phyloP scores from a whole-genome alignment of 495 filamentous ascomycete genomes.

The Thermochaetoides thermophila region DNA sequence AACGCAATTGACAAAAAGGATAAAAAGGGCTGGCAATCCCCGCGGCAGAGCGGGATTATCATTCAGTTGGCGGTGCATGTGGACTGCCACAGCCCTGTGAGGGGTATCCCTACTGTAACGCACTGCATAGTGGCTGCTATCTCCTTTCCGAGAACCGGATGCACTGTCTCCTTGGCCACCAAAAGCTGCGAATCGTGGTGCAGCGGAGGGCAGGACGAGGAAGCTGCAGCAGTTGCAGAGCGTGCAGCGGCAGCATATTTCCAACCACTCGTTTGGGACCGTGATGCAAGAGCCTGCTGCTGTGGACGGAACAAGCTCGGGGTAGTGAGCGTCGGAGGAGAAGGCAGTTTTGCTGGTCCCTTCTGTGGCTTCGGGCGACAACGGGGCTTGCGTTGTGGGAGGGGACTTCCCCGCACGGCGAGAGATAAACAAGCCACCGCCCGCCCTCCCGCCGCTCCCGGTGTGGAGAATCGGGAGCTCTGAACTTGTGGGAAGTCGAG shows the following conservation, averaged over 20 bases:
- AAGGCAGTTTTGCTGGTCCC: too few relatives aligned
- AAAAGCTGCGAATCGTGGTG: background rate
- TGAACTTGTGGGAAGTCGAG: too few relatives aligned
- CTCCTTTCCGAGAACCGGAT: conserved; percentile 6
- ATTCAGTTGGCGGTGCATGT: background rate
- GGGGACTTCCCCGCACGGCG: background rate
- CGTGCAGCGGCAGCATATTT: conserved; percentile 1
- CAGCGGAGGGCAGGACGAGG: background rate
- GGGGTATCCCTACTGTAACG: too few relatives aligned
- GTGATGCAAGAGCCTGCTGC: too few relatives aligned
- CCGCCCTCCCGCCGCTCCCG: background rate
- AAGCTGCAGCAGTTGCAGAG: conserved; percentile 1
- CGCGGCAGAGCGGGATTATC: conserved; percentile 1
- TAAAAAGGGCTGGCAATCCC: background rate
- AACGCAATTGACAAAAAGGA: background rate
- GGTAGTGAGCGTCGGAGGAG: too few relatives aligned
- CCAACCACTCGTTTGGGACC: conserved; percentile 18
- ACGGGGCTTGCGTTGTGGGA: background rate
- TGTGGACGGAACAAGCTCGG: too few relatives aligned
- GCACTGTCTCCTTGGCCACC: conserved; percentile 1
- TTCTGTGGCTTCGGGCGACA: conserved; percentile 7
- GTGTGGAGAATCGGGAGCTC: background rate
- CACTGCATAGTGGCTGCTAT: too few relatives aligned
- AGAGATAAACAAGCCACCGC: background rate
- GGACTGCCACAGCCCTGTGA: too few relatives aligned